phyloP scores from a whole-genome alignment of 352 stramenopile species.

The Phytophthora pisi region DNA sequence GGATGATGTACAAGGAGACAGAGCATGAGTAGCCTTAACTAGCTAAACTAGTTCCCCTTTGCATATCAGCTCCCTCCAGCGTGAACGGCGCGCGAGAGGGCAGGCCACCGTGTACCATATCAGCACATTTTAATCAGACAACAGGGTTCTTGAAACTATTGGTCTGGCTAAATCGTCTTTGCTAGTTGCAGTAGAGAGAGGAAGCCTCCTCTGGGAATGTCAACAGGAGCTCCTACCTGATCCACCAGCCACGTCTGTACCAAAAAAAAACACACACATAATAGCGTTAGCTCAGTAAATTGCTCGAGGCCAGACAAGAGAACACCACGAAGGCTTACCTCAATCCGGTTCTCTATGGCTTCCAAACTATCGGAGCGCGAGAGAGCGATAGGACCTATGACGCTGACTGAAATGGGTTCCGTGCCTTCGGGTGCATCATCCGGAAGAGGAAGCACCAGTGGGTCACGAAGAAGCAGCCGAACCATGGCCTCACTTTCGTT shows the following conservation, averaged over 20 bases:
- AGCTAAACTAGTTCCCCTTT: conserved; percentile 10
- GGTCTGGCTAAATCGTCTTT: conserved; percentile 45
- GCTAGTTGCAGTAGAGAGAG: conserved; percentile 59
- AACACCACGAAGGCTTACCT: conserved; percentile 28
- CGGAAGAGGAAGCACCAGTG: conserved; percentile 34
- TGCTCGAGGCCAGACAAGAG: background rate
- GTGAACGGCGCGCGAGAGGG: conserved; percentile 6
- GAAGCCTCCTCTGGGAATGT: conserved; percentile 46
- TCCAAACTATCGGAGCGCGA: conserved; percentile 59
- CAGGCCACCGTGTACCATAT: conserved; percentile 32
- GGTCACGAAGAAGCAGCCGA: conserved; percentile 55
- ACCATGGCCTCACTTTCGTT: conserved; percentile 56
- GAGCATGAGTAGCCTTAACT: conserved; percentile 26
- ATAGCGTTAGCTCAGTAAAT: background rate
- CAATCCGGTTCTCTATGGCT: conserved; percentile 62
- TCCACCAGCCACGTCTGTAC: conserved; percentile 51
- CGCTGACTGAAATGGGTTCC: conserved; percentile 24
- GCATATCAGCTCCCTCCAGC: conserved; percentile 15
- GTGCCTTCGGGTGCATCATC: conserved; percentile 16
- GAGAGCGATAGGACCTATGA: conserved; percentile 54
- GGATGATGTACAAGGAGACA: conserved; percentile 76
- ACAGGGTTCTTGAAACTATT: conserved; percentile 9
- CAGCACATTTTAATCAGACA: conserved; percentile 15
- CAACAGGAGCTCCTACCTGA: conserved; percentile 39
- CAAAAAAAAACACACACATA: background rate